These are phyloP conservation scores for Dendrobium nobile DNA, from an alignment of 106 monocot species.

Conservation along the genomic window DNA sequence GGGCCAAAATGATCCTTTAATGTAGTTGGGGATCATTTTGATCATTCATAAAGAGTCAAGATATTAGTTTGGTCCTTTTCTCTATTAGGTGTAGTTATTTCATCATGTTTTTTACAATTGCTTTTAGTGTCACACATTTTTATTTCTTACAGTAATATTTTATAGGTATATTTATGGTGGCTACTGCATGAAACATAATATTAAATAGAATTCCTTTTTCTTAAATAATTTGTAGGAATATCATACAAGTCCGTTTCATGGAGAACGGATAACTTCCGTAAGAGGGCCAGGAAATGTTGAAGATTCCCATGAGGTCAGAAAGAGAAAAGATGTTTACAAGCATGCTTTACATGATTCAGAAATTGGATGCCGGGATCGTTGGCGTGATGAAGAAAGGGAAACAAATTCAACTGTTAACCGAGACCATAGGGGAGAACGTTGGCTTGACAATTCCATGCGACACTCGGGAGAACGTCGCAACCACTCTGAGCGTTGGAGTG, in stretches of 20 bases:
- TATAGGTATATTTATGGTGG: not conserved
- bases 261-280: constrained; percentile 20
- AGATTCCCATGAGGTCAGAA: constrained; percentile 37
- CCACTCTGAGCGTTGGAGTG: constrained; percentile 44
- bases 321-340: constrained; percentile 58
- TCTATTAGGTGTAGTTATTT: not conserved
- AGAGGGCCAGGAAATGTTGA: constrained; percentile 34
- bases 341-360: constrained; percentile 40
- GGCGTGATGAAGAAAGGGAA: constrained; percentile 98
- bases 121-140: not conserved
- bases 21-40: no score
- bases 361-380: constrained; percentile 51
- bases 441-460: constrained; percentile 41
- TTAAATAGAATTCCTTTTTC: not conserved
- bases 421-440: constrained; percentile 43
- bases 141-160: not conserved
- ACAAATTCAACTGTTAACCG: constrained; percentile 40
- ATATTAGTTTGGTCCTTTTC: no score
- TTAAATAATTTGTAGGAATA: constrained; percentile 36
- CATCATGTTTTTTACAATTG: not conserved
- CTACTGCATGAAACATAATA: not conserved
- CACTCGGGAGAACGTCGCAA: constrained; percentile 33
- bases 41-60: no score
- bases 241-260: constrained; percentile 24
- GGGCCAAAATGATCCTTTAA: no score